Percentiles rank a stretch among this genome's conserved stretches.
Conservation (phyloP, 139 green algal species). For the Coelastrella sp. region DNA sequence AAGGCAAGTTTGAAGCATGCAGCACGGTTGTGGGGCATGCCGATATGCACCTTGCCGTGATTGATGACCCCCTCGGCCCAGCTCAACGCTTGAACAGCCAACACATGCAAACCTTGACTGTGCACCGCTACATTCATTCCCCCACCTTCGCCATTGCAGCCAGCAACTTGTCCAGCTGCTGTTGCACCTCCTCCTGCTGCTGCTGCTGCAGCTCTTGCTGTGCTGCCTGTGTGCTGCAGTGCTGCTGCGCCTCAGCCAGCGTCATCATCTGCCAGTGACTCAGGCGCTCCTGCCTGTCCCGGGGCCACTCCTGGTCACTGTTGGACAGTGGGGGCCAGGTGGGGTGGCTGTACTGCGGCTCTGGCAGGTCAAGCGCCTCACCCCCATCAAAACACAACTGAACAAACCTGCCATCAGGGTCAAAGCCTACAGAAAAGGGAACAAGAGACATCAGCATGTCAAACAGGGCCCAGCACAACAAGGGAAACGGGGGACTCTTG, state of each 20-base stretch:
- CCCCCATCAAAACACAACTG: not conserved
- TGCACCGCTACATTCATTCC: too few relatives aligned
- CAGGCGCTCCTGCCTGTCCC: not conserved
- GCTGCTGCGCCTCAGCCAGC: not conserved
- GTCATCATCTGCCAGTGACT: not conserved
- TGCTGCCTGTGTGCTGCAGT: not conserved
- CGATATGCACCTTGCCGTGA: too few relatives aligned
- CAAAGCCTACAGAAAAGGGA: not conserved
- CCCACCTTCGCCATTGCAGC: not conserved
- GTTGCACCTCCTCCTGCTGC: not conserved
- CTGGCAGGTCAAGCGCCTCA: not conserved
- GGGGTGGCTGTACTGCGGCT: not conserved
- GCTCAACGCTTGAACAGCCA: too few relatives aligned
- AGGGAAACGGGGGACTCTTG: too few relatives aligned
- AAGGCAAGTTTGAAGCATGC: too few relatives aligned
- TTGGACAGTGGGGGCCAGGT: not conserved
- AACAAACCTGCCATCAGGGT: not conserved
- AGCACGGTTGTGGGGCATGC: too few relatives aligned
- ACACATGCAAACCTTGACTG: too few relatives aligned
- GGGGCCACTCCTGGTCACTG: not conserved
- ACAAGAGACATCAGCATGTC: too few relatives aligned
- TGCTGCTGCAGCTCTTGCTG: not conserved
- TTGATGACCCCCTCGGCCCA: too few relatives aligned
- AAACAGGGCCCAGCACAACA: too few relatives aligned
- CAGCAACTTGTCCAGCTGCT: not conserved